Evolutionary conservation across 768 basidiomycete genomes (phyloP), one percentile per base, ranked within the genome.

Genomic region (Calocera viscosa): DNA sequence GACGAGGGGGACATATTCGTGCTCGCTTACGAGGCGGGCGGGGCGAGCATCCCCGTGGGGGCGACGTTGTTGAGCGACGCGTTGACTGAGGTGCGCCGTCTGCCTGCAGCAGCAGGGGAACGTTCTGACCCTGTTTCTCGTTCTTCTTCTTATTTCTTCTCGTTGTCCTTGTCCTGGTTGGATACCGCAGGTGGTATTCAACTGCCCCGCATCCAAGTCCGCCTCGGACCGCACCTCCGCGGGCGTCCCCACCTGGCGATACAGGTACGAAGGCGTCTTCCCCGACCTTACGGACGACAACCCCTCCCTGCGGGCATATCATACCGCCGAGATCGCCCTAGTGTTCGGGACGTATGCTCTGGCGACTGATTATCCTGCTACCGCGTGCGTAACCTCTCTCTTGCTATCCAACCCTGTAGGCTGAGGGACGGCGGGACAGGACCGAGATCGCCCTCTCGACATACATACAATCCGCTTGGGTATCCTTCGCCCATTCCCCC

Each of bases 401-500:
- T 60, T 32, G 11, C 8, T 28, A 32, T 28, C 14, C 14, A 28
- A 38, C 53, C 14, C 16, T 19, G 30, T 60, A 8, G 30, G 30
- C 30, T 12, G 14, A 60, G 24, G 26, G 14, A 60, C 14, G 7
- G 53, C 53, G 19, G 19, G 8, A 47, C 24, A 60, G 53, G 53
- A 60, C 7, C 53, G 75, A 74, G 64, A 72, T 75, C n/a, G 69
- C 72, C n/a, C 71, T 80, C 39, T 76, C 78, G 1, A 72, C 68
- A 64, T 77, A 75, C 65, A 65, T 79, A 0, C 79, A 80, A 68
- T 68, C 71, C 5, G 78, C 77, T 0, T 81, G 80, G 79, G 78
- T 79, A 1, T 72, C 76, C 5, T 81, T 81, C 65, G 79, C 79
- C n/a, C 74, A 76, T n/a, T 72, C 80, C 69, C 78, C 79, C 0